phyloP scores from a whole-genome alignment of 1,284 basidiomycete species.

The Quambalaria eucalypti region DNA sequence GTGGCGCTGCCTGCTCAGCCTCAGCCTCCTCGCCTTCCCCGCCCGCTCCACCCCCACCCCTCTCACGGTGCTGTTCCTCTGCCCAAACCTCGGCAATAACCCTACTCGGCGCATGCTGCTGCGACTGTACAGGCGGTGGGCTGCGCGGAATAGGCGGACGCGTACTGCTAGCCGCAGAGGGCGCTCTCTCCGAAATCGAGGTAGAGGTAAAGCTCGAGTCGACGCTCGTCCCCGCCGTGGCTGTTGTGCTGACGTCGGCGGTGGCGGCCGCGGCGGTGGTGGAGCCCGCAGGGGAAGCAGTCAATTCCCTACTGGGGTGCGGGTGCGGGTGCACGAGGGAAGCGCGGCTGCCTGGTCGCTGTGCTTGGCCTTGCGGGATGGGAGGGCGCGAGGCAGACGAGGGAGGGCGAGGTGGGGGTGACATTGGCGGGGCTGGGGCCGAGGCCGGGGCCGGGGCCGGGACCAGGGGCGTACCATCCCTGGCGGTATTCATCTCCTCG shows the following conservation, averaged over 20 bases:
- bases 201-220: background rate
- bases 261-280: background rate
- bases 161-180: background rate
- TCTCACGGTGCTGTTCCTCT: background rate
- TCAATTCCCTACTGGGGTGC: no score
- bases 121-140: conserved; percentile 1
- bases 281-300: no score
- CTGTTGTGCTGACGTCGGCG: background rate
- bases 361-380: background rate
- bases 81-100: background rate
- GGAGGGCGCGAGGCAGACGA: background rate
- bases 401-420: background rate
- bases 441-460: background rate
- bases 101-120: no score
- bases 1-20: background rate
- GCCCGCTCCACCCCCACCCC: background rate
- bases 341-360: background rate
- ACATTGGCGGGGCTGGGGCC: no score
- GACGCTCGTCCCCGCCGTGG: background rate
- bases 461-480: background rate
- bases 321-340: no score
- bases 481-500: background rate
- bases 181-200: background rate
- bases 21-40: conserved; percentile 1
- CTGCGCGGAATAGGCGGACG: conserved; percentile 4